Evolutionary conservation across 2,329 filamentous ascomycete species (phyloP).

Genomic region (Kalmusia sp.): DNA sequence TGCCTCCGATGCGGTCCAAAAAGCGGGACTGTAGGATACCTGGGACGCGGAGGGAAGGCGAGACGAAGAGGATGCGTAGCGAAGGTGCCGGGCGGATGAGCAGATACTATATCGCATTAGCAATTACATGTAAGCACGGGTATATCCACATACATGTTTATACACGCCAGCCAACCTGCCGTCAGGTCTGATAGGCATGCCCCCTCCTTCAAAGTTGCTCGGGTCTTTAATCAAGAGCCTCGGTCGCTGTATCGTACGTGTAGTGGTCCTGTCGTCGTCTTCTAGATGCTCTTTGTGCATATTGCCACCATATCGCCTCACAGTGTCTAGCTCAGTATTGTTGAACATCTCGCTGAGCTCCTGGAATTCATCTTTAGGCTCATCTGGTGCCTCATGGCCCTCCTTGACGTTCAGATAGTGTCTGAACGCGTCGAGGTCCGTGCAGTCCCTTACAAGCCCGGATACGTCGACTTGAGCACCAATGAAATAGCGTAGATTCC

Average conservation of each 20-base stretch:
- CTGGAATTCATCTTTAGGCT: conserved; percentile 68
- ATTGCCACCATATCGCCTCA: conserved; percentile 67
- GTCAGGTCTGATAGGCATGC: conserved; percentile 24
- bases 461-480: conserved; percentile 77
- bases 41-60: conserved; percentile 57
- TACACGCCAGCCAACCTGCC: conserved; percentile 58
- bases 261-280: conserved; percentile 50
- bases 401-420: conserved; percentile 52
- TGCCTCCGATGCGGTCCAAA: conserved; percentile 58
- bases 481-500: conserved; percentile 72
- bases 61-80: conserved; percentile 58
- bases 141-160: conserved; percentile 58
- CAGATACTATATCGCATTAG: conserved; percentile 49
- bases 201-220: conserved; percentile 36
- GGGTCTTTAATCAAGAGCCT: conserved; percentile 59
- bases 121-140: background rate
- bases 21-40: conserved; percentile 58
- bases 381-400: conserved; percentile 31
- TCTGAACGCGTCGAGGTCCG: conserved; percentile 68
- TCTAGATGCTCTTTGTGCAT: conserved; percentile 65
- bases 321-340: conserved; percentile 68
- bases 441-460: conserved; percentile 70
- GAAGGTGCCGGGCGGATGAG: conserved; percentile 57
- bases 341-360: conserved; percentile 75
- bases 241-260: conserved; percentile 30